Evolutionary conservation across 805 yeast species (phyloP).

Genomic region (Lachancea thermotolerans): DNA sequence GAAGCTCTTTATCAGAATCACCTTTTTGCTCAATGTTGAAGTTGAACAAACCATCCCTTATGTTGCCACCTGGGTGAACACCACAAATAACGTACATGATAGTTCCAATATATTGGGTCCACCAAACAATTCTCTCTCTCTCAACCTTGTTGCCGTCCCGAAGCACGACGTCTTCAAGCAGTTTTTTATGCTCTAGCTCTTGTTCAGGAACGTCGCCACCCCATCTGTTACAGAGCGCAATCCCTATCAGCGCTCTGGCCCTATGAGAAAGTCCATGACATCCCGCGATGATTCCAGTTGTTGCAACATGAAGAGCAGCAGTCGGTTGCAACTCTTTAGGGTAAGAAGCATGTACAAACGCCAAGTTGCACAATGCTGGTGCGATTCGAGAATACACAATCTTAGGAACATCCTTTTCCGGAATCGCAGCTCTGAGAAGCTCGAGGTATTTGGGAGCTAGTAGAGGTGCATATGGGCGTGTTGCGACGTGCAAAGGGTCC

Average conservation of each 20-base stretch:
- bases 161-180: slow-evolving; percentile 43
- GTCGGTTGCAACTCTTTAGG: slow-evolving; percentile 72
- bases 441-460: slow-evolving; percentile 51
- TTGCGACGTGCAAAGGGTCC: slow-evolving; percentile 64
- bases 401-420: slow-evolving; percentile 47
- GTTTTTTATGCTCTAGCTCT: slow-evolving; percentile 41
- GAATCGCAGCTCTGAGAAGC: slow-evolving; percentile 50
- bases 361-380: slow-evolving; percentile 66
- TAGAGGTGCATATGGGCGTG: slow-evolving; percentile 65
- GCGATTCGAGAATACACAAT: slow-evolving; percentile 54
- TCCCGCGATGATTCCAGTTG: slow-evolving; percentile 69
- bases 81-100: slow-evolving; percentile 75
- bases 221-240: slow-evolving; percentile 75
- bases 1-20: slow-evolving; percentile 22
- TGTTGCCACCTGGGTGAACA: slow-evolving; percentile 75
- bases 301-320: slow-evolving; percentile 65
- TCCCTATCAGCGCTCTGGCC: slow-evolving; percentile 62
- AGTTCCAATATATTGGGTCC: slow-evolving; percentile 69
- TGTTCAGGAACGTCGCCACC: slow-evolving; percentile 66
- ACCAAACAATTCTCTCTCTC: slow-evolving; percentile 49
- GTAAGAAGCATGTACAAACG: slow-evolving; percentile 70
- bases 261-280: slow-evolving; percentile 70
- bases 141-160: slow-evolving; percentile 39
- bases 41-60: slow-evolving; percentile 50
- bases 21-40: slow-evolving; percentile 34